phyloP scores from a whole-genome alignment of 2,329 filamentous ascomycete species.

The Paracoccidioides brasiliensis region DNA sequence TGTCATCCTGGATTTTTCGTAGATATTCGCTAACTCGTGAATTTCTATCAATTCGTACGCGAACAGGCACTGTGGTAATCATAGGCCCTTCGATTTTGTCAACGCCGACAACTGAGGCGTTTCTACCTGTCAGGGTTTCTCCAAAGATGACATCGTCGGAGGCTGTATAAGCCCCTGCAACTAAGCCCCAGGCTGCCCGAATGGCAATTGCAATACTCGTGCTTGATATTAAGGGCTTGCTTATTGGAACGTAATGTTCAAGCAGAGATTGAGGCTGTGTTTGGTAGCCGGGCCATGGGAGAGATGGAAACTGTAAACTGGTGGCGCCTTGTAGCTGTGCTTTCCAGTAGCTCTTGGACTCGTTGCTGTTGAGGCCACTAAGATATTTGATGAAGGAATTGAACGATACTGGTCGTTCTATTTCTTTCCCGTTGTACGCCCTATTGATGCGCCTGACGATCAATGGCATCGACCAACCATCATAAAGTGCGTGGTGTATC shows the following conservation, averaged over 20 bases:
- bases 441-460: constrained; percentile 21
- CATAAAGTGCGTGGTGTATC: constrained; percentile 29
- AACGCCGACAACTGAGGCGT: constrained; percentile 24
- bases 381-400: constrained; percentile 41
- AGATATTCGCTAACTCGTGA: constrained; percentile 36
- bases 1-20: constrained; percentile 38
- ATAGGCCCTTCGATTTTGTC: constrained; percentile 33
- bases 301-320: constrained; percentile 34
- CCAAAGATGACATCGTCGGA: constrained; percentile 31
- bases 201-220: constrained; percentile 28
- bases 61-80: constrained; percentile 33
- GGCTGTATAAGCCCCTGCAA: constrained; percentile 24
- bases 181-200: constrained; percentile 27
- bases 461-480: constrained; percentile 26
- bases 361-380: constrained; percentile 24
- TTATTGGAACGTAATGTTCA: constrained; percentile 16
- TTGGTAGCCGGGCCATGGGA: constrained; percentile 38
- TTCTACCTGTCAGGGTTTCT: constrained; percentile 32
- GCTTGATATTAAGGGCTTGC: constrained; percentile 17
- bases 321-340: constrained; percentile 33
- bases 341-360: constrained; percentile 37
- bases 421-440: constrained; percentile 12
- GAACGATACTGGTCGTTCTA: constrained; percentile 21
- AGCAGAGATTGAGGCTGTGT: constrained; percentile 23
- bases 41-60: constrained; percentile 21